These are phyloP conservation scores for Dendrothele bispora DNA, from an alignment of 768 basidiomycete genomes.

Conservation along the genomic window DNA sequence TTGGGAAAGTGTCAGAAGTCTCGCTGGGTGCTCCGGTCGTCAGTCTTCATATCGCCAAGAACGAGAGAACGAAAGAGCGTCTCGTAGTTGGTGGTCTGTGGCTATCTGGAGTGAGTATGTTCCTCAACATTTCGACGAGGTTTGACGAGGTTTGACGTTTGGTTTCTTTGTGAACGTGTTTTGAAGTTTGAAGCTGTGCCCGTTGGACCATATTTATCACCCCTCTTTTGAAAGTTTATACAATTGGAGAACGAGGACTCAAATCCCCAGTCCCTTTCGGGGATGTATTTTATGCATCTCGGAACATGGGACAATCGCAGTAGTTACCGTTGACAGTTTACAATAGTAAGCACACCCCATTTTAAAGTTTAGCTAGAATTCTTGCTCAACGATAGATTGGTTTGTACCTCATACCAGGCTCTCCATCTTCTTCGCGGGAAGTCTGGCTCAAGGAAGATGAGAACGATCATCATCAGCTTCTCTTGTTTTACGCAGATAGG, in stretches of 20 bases:
- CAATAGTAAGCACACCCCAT: conserved; percentile 61
- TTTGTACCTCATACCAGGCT: conserved; percentile 79
- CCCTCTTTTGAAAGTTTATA: conserved; percentile 58
- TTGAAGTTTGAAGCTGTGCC: conserved; percentile 51
- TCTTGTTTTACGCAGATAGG: conserved; percentile 74
- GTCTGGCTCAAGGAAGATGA: conserved; percentile 68
- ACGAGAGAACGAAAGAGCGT: conserved; percentile 57
- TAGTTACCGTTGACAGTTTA: conserved; percentile 72
- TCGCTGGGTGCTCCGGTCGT: conserved; percentile 49
- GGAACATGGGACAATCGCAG: conserved; percentile 77
- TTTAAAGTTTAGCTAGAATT: background rate
- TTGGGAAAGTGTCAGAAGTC: conserved; percentile 41
- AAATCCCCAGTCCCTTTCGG: conserved; percentile 55
- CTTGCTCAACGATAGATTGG: conserved; percentile 43
- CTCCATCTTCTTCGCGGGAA: conserved; percentile 60
- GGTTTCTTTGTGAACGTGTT: background rate
- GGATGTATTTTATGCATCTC: conserved; percentile 76
- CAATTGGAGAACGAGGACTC: too few relatives aligned
- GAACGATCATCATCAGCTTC: too few relatives aligned
- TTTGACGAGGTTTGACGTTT: background rate
- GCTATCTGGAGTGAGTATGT: conserved; percentile 72
- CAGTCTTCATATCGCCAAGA: conserved; percentile 54
- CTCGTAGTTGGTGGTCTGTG: conserved; percentile 76
- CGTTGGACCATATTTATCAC: conserved; percentile 74
- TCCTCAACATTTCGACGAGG: background rate